Percentiles rank a stretch among this genome's conserved stretches.
These are phyloP conservation scores for Fusarium nelsonii DNA, from an alignment of 2,329 filamentous ascomycete genomes.

Conservation along the genomic window DNA sequence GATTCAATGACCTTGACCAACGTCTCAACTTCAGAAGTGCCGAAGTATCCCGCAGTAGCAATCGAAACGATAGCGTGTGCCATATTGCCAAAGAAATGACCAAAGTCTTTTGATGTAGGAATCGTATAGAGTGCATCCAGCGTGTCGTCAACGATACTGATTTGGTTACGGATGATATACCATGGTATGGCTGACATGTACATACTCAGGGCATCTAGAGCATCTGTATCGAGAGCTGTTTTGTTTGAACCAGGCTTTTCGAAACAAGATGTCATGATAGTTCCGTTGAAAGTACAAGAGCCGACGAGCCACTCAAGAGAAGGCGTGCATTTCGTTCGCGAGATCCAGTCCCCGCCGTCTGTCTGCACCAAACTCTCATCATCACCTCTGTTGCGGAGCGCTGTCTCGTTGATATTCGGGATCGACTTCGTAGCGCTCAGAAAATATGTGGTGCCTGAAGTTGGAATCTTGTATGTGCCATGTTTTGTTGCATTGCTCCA, in stretches of 20 bases:
- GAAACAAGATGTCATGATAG: constrained; percentile 31
- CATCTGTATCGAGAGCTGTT: constrained; percentile 31
- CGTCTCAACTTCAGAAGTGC: constrained; percentile 22
- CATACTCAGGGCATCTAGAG: constrained; percentile 19
- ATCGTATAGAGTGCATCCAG: constrained; percentile 39
- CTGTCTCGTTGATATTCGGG: constrained; percentile 36
- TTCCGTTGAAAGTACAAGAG: constrained; percentile 38
- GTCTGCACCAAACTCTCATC: constrained; percentile 36
- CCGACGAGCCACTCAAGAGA: constrained; percentile 32
- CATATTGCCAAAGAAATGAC: constrained; percentile 43
- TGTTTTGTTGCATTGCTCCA: constrained; percentile 26
- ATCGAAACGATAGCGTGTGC: constrained; percentile 40
- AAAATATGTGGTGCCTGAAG: constrained; percentile 26
- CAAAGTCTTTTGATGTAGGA: constrained; percentile 32
- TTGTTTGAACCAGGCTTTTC: constrained; percentile 7
- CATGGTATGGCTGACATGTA: constrained; percentile 45
- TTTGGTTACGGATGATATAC: constrained; percentile 35
- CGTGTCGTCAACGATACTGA: constrained; percentile 35
- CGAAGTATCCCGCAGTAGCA: constrained; percentile 40
- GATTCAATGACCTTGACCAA: constrained; percentile 22
- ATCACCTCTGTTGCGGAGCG: constrained; percentile 13
- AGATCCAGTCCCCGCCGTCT: constrained; percentile 35
- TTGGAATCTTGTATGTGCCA: constrained; percentile 24
- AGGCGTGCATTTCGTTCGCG: constrained; percentile 35
- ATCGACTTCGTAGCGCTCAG: constrained; percentile 34